A percentile compares a stretch with the other conserved stretches of the same genome.
Evolutionary conservation across 768 basidiomycete genomes (phyloP).

Genomic region (Termitomyces sp.): DNA sequence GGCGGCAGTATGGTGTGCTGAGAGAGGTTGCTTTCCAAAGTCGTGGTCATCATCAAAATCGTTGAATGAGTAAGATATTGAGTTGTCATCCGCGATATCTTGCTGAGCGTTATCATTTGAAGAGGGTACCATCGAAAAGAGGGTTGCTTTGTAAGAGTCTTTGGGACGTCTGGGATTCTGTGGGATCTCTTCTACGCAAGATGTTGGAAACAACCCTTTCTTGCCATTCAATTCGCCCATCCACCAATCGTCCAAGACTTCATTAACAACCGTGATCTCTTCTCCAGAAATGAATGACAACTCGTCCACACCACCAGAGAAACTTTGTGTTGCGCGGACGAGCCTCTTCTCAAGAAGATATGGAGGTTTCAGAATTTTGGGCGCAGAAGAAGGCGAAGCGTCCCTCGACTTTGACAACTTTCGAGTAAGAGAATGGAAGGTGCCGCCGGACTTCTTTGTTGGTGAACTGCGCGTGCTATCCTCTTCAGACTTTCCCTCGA

Average conservation of each 20-base stretch:
- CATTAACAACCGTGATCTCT: constrained; percentile 69
- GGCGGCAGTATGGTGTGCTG: constrained; percentile 32
- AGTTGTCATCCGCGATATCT: constrained; percentile 7
- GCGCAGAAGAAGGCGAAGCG: constrained; percentile 25
- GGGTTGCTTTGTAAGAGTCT: constrained; percentile 1
- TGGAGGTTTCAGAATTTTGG: constrained; percentile 44
- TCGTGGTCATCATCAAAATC: constrained; percentile 46
- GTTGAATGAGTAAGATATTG: constrained; percentile 20
- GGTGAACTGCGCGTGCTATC: constrained; percentile 12
- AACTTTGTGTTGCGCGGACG: constrained; percentile 72
- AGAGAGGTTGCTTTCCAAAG: constrained; percentile 37
- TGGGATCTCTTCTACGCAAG: constrained; percentile 56
- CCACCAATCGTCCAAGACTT: constrained; percentile 91
- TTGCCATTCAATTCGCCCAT: constrained; percentile 69
- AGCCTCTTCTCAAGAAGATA: constrained; percentile 45
- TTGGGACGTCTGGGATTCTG: constrained; percentile 21
- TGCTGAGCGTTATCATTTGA: not conserved
- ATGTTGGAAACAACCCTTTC: constrained; percentile 77
- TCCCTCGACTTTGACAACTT: constrained; percentile 30
- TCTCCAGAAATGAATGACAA: constrained; percentile 70
- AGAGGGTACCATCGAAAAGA: not conserved
- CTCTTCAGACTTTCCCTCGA: constrained; percentile 22
- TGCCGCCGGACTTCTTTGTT: constrained; percentile 20
- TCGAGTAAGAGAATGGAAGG: constrained; percentile 22
- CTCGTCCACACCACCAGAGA: constrained; percentile 71